phyloP scores from a whole-genome alignment of 2,329 filamentous ascomycete genomes.

The Pseudogymnoascus sp. region DNA sequence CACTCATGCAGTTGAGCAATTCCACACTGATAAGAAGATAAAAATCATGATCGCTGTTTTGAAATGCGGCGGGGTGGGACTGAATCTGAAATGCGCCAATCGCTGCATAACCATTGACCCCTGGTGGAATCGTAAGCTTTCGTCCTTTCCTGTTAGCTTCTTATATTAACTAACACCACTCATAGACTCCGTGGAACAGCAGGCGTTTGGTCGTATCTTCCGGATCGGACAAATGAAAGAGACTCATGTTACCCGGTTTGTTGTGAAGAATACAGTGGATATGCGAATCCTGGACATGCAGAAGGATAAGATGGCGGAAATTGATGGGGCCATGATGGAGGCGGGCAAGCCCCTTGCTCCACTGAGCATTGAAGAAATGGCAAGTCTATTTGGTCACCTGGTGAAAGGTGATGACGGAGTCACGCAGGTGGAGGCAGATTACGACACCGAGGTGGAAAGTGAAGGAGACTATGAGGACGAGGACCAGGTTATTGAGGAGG shows the following conservation, averaged over 20 bases:
- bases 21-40: slow-evolving; percentile 31
- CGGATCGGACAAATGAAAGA: slow-evolving; percentile 56
- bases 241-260: slow-evolving; percentile 50
- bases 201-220: slow-evolving; percentile 52
- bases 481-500: neutral
- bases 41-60: slow-evolving; percentile 47
- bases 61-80: slow-evolving; percentile 42
- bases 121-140: slow-evolving; percentile 24
- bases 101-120: slow-evolving; percentile 37
- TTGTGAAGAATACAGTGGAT: slow-evolving; percentile 50
- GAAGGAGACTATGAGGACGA: slow-evolving; percentile 7
- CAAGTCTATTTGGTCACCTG: slow-evolving; percentile 38
- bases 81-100: slow-evolving; percentile 51
- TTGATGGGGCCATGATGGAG: slow-evolving; percentile 28
- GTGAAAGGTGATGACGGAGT: slow-evolving; percentile 30
- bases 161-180: neutral
- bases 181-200: slow-evolving; percentile 41
- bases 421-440: slow-evolving; percentile 20
- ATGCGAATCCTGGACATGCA: slow-evolving; percentile 48
- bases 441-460: slow-evolving; percentile 15
- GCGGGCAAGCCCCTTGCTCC: slow-evolving; percentile 14
- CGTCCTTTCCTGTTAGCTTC: neutral
- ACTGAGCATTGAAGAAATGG: slow-evolving; percentile 30
- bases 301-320: slow-evolving; percentile 40
- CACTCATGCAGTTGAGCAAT: slow-evolving; percentile 37